Evolutionary conservation across 2,329 filamentous ascomycete genomes (phyloP).

Genomic region (Sporothrix protearum): DNA sequence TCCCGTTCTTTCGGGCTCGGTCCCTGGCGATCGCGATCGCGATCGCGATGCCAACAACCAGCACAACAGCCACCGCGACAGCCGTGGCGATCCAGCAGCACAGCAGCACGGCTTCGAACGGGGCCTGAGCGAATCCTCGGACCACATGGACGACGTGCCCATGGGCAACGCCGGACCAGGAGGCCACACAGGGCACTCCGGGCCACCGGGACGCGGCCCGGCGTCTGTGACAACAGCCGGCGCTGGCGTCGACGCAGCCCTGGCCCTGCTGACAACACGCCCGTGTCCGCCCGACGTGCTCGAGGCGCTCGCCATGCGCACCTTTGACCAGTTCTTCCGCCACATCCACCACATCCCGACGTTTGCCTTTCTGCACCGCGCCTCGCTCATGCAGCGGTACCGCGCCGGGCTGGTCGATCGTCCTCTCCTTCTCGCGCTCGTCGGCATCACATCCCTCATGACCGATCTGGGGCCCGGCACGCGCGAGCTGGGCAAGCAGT

Average conservation of each 20-base stretch:
- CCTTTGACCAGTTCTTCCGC: conserved; percentile 56
- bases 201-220: not conserved
- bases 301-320: conserved; percentile 49
- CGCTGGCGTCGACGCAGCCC: conserved; percentile 7
- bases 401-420: conserved; percentile 55
- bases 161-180: conserved; percentile 5
- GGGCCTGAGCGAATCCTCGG: conserved; percentile 32
- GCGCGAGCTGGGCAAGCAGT: conserved; percentile 51
- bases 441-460: conserved; percentile 55
- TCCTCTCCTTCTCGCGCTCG: conserved; percentile 50
- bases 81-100: not conserved
- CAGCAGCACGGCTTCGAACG: conserved; percentile 35
- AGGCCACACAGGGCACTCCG: not conserved
- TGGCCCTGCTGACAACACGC: not conserved
- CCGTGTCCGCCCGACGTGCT: conserved; percentile 40
- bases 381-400: conserved; percentile 58
- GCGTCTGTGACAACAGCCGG: conserved; percentile 17
- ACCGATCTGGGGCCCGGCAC: conserved; percentile 52
- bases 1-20: conserved; percentile 17
- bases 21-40: not conserved
- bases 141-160: conserved; percentile 18
- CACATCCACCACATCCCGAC: conserved; percentile 58
- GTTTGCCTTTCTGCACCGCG: conserved; percentile 57
- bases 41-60: not conserved
- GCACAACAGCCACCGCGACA: not conserved